phyloP scores from a whole-genome alignment of 768 basidiomycete species.

The Hygrocybe punicea region DNA sequence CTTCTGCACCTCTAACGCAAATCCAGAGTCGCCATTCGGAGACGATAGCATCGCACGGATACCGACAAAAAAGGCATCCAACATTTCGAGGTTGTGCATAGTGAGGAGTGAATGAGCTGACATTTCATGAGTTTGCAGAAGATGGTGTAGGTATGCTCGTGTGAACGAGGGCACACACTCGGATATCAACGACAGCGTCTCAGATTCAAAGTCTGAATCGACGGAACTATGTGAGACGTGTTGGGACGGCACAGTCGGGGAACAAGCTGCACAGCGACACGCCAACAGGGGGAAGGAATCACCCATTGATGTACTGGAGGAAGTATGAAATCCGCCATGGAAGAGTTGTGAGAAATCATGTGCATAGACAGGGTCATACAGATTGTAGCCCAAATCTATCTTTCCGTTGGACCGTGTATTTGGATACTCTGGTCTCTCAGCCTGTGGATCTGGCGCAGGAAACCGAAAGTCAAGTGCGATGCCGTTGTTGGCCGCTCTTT shows the following conservation, averaged over 20 bases:
- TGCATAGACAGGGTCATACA: conserved; percentile 58
- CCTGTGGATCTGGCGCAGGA: conserved; percentile 38
- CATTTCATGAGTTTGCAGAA: conserved; percentile 89
- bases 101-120: conserved; percentile 71
- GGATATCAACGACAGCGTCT: conserved; percentile 1
- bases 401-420: conserved; percentile 20
- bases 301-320: conserved; percentile 1
- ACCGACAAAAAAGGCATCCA: conserved; percentile 60
- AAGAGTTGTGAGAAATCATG: conserved; percentile 60
- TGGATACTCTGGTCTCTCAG: neutral
- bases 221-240: conserved; percentile 45
- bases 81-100: conserved; percentile 70
- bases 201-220: conserved; percentile 30
- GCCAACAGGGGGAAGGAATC: conserved; percentile 11
- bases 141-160: conserved; percentile 76
- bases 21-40: conserved; percentile 16
- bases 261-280: conserved; percentile 58
- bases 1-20: conserved; percentile 45
- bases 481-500: conserved; percentile 62
- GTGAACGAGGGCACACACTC: conserved; percentile 32
- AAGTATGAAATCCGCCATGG: conserved; percentile 26
- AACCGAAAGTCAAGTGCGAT: conserved; percentile 78
- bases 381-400: conserved; percentile 63
- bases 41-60: conserved; percentile 40
- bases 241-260: conserved; percentile 38